These are phyloP conservation scores for Mucor lusitanicus DNA, from an alignment of 371 early-diverging fungal species.

Conservation along the genomic window DNA sequence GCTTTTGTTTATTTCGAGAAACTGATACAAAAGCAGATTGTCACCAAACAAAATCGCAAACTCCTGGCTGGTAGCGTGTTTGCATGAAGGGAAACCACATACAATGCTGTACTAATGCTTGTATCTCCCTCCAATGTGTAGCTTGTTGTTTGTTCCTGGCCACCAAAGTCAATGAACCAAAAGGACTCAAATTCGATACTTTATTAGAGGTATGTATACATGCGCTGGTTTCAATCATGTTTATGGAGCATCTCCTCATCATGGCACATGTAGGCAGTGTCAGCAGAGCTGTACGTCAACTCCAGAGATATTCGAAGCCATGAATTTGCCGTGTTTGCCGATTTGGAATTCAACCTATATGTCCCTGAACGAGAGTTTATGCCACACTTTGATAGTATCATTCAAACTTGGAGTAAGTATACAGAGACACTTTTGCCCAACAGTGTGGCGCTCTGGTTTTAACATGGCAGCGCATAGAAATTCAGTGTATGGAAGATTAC, in stretches of 20 bases:
- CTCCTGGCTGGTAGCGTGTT: slow-evolving; percentile 5
- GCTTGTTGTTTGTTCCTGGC: slow-evolving; percentile 78
- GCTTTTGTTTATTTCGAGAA: slow-evolving; percentile 94
- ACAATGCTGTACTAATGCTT: neutral
- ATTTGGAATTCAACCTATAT: slow-evolving; percentile 83
- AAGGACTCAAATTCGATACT: slow-evolving; percentile 46
- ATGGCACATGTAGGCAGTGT: slow-evolving; percentile 28
- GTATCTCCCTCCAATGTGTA: slow-evolving; percentile 62
- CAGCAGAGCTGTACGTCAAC: slow-evolving; percentile 65
- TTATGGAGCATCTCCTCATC: neutral
- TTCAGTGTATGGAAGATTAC: slow-evolving; percentile 8
- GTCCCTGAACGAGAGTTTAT: slow-evolving; percentile 77
- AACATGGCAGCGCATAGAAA: neutral
- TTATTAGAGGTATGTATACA: slow-evolving; percentile 27
- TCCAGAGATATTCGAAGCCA: slow-evolving; percentile 74
- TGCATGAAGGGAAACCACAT: neutral
- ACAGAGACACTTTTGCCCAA: neutral
- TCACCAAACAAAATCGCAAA: slow-evolving; percentile 7
- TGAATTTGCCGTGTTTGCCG: slow-evolving; percentile 84
- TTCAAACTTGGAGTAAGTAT: slow-evolving; percentile 14
- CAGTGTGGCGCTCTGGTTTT: neutral
- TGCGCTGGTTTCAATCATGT: neutral
- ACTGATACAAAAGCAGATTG: slow-evolving; percentile 65
- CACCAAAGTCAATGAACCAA: slow-evolving; percentile 86
- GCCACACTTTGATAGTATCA: slow-evolving; percentile 84